phyloP scores from a whole-genome alignment of 2,329 filamentous ascomycete genomes.

The Truncatella angustata region DNA sequence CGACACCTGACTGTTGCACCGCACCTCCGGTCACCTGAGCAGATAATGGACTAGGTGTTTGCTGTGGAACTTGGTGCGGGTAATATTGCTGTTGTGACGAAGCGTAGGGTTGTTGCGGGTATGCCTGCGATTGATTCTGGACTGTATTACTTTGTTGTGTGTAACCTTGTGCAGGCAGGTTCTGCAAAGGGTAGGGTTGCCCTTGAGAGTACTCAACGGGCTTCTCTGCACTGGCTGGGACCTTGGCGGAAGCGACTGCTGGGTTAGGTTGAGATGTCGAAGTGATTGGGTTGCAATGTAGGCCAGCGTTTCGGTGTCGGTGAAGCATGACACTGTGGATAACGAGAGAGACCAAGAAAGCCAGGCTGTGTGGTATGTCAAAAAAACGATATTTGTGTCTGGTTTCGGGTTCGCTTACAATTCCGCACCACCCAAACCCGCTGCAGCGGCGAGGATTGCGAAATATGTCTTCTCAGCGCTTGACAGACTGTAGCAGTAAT shows the following conservation, averaged over 20 bases:
- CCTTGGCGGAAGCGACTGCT: conserved; percentile 11
- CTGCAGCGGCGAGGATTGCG: conserved; percentile 31
- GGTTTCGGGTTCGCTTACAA: conserved; percentile 35
- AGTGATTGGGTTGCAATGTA: conserved; percentile 33
- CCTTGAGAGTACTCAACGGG: conserved; percentile 25
- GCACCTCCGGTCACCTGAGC: conserved; percentile 17
- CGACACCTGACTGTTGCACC: conserved; percentile 8
- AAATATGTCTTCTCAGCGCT: conserved; percentile 15
- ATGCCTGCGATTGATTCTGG: conserved; percentile 10
- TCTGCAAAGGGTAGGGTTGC: conserved; percentile 12
- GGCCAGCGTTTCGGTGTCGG: conserved; percentile 42
- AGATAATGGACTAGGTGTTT: conserved; percentile 16
- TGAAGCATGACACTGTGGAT: conserved; percentile 40
- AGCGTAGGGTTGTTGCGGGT: conserved; percentile 12
- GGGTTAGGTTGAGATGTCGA: conserved; percentile 18
- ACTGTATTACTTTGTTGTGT: background rate
- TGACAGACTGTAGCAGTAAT: conserved; percentile 19
- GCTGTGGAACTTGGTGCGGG: conserved; percentile 14
- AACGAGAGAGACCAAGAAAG: conserved; percentile 39
- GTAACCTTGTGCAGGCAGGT: background rate
- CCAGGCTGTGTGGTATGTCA: conserved; percentile 30
- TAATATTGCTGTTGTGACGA: conserved; percentile 14
- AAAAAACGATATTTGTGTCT: background rate
- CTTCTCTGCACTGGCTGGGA: conserved; percentile 22
- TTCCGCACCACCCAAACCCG: conserved; percentile 39